These are phyloP conservation scores for Sphaerobolus stellatus DNA, from an alignment of 1,284 basidiomycete species.

Conservation along the genomic window DNA sequence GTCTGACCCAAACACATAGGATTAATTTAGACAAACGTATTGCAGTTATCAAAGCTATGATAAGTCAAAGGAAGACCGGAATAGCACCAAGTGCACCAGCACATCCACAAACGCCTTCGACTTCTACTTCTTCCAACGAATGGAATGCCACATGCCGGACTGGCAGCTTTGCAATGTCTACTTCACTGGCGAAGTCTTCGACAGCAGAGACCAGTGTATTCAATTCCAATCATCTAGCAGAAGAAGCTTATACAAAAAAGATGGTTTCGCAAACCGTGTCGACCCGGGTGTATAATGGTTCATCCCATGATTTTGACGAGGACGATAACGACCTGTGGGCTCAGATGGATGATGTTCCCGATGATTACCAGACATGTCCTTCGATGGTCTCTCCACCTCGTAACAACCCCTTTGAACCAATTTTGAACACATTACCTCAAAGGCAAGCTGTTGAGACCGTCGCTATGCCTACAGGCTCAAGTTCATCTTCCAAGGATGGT, in stretches of 20 bases:
- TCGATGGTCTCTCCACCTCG: not conserved
- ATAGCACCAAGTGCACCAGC: not conserved
- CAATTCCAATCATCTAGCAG: too few species aligned
- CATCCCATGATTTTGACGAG: not conserved
- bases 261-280: too few species aligned
- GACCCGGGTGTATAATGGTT: not conserved
- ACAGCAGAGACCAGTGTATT: too few species aligned
- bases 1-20: not conserved
- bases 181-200: too few species aligned
- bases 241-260: too few species aligned
- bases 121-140: not conserved
- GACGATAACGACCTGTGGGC: constrained; percentile 13
- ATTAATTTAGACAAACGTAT: constrained; percentile 10
- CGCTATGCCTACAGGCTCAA: too few species aligned
- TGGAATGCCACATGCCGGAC: not conserved
- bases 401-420: not conserved
- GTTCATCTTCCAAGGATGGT: constrained; percentile 6
- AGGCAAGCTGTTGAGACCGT: constrained; percentile 8
- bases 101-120: not conserved
- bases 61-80: not conserved
- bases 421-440: constrained; percentile 8
- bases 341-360: constrained; percentile 7
- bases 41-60: constrained; percentile 2
- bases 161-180: too few species aligned
- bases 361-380: too few species aligned